Percentiles rank a stretch among this genome's conserved stretches.
Evolutionary conservation across 306 rosid genomes (phyloP).

Genomic region (Quercus glauca): DNA sequence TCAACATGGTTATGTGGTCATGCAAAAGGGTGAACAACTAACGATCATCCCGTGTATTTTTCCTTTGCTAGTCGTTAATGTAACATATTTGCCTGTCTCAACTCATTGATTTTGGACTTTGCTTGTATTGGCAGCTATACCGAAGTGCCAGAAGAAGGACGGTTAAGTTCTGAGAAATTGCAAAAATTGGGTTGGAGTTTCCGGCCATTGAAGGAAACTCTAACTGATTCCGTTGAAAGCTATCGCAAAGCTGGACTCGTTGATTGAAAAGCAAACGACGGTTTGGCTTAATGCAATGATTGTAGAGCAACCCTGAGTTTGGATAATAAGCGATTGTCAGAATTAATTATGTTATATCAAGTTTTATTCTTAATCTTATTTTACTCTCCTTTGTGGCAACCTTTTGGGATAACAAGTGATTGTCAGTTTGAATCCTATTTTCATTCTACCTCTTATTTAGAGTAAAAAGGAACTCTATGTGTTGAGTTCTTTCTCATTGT

Average conservation of each 20-base stretch:
- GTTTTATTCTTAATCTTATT: no score
- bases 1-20: not conserved
- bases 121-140: constrained; percentile 29
- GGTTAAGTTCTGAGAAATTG: constrained; percentile 49
- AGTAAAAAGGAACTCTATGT: no score
- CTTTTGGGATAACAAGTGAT: no score
- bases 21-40: not conserved
- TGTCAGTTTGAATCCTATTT: no score
- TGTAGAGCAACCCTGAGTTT: no score
- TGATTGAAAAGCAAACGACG: not conserved
- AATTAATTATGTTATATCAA: no score
- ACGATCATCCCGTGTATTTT: no score
- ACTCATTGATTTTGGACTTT: not conserved
- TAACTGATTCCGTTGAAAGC: constrained; percentile 55
- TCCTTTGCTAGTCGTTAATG: not conserved
- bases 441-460: no score
- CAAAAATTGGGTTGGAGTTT: constrained; percentile 54
- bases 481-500: no score
- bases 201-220: constrained; percentile 56
- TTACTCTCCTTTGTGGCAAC: no score
- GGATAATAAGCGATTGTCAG: no score
- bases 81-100: not conserved
- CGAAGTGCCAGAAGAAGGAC: constrained; percentile 23
- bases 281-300: not conserved
- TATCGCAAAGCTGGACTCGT: constrained; percentile 32